Evolutionary conservation across 371 early-diverging fungal genomes (phyloP).

Genomic region (Synchytrium microbalum): DNA sequence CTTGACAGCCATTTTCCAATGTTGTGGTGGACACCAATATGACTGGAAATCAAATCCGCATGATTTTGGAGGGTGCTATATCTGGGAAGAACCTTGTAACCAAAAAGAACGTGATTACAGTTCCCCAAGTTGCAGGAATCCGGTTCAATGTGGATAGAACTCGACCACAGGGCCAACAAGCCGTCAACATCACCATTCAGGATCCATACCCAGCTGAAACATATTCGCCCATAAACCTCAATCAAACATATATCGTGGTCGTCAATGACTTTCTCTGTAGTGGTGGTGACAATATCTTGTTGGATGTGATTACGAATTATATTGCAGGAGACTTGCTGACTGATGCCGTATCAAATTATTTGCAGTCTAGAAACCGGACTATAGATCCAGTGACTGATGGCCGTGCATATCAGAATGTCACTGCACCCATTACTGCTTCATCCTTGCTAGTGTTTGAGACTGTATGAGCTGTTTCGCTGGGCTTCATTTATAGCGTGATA

Average conservation of each 20-base stretch:
- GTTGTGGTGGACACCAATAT: slow-evolving; percentile 31
- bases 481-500: neutral
- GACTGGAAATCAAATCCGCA: slow-evolving; percentile 32
- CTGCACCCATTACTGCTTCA: neutral
- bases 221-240: neutral
- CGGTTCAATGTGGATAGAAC: slow-evolving; percentile 8
- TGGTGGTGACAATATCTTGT: slow-evolving; percentile 54
- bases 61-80: slow-evolving; percentile 35
- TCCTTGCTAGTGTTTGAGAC: neutral
- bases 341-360: slow-evolving; percentile 26
- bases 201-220: neutral
- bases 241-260: slow-evolving; percentile 13
- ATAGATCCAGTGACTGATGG: slow-evolving; percentile 9
- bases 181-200: neutral
- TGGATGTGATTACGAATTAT: slow-evolving; percentile 6
- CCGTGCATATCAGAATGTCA: neutral
- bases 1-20: slow-evolving; percentile 18
- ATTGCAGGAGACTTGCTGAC: slow-evolving; percentile 23
- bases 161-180: slow-evolving; percentile 7
- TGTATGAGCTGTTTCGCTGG: neutral
- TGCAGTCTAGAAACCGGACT: slow-evolving; percentile 14
- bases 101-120: slow-evolving; percentile 28
- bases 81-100: slow-evolving; percentile 23
- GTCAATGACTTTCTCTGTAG: slow-evolving; percentile 48
- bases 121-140: slow-evolving; percentile 22